phyloP scores from a whole-genome alignment of 2,329 filamentous ascomycete genomes.

The Arthrobotrys pseudoclavata region DNA sequence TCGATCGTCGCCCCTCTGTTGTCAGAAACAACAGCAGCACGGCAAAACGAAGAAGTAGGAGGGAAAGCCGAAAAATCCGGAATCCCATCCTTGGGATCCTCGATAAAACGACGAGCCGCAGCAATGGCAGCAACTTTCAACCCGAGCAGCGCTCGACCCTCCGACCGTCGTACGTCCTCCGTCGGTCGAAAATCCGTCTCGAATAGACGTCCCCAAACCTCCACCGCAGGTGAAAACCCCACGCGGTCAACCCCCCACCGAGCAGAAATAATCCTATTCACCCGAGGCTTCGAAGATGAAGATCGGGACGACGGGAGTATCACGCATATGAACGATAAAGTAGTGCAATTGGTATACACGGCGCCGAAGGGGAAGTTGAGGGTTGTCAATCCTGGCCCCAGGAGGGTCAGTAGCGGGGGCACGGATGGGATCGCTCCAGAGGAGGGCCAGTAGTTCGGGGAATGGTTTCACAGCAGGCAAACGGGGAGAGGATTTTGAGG shows the following conservation, averaged over 20 bases:
- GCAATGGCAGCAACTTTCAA: conserved; percentile 44
- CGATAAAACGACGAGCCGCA: conserved; percentile 42
- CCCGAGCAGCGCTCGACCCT: conserved; percentile 1
- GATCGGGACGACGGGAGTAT: conserved; percentile 64
- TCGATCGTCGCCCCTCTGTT: conserved; percentile 38
- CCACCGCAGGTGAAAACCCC: conserved; percentile 11
- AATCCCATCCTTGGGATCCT: conserved; percentile 44
- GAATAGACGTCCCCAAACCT: conserved; percentile 29
- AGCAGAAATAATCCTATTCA: conserved; percentile 62
- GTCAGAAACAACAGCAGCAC: conserved; percentile 31
- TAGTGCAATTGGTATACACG: conserved; percentile 87
- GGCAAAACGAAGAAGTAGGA: conserved; percentile 15
- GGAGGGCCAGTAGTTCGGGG: conserved; percentile 47
- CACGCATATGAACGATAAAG: conserved; percentile 63
- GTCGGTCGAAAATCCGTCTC: conserved; percentile 35
- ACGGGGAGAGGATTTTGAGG: conserved; percentile 37
- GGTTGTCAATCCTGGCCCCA: conserved; percentile 86
- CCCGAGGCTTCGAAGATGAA: conserved; percentile 55
- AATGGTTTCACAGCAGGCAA: neutral
- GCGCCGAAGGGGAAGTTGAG: conserved; percentile 86
- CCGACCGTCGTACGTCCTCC: conserved; percentile 33
- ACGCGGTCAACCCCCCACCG: conserved; percentile 23
- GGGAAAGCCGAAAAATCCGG: conserved; percentile 31
- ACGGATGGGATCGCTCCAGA: conserved; percentile 61
- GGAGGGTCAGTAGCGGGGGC: conserved; percentile 46